Percentiles rank a stretch among this genome's conserved stretches.
phyloP scores from a whole-genome alignment of 768 basidiomycete species.

The Mycena crocata region DNA sequence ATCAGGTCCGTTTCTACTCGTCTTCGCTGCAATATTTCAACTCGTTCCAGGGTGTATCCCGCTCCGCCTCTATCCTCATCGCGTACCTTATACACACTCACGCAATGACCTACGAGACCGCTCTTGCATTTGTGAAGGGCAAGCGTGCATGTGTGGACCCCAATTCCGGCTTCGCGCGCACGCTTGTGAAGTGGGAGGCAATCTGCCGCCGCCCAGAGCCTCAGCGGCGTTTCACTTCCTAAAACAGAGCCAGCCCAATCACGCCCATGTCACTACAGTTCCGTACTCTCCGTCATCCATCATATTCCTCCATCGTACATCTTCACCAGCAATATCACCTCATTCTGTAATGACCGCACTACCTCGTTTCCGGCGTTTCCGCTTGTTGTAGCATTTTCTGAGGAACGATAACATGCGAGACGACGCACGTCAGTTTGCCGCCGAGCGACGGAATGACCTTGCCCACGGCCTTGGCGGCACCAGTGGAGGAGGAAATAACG shows the following conservation, averaged over 20 bases:
- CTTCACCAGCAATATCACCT: too few species aligned
- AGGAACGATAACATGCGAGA: neutral
- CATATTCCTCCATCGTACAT: too few species aligned
- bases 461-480: slow-evolving; percentile 98
- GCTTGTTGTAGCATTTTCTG: too few species aligned
- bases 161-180: slow-evolving; percentile 75
- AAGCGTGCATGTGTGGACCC: slow-evolving; percentile 80
- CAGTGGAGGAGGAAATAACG: slow-evolving; percentile 99
- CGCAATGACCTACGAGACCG: slow-evolving; percentile 77
- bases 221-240: too few species aligned
- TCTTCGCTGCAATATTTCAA: too few species aligned
- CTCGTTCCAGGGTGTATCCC: slow-evolving; percentile 69
- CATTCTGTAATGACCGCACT: too few species aligned
- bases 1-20: slow-evolving; percentile 67
- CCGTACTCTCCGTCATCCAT: too few species aligned
- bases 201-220: too few species aligned
- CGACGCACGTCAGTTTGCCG: slow-evolving; percentile 93
- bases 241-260: too few species aligned
- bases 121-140: slow-evolving; percentile 66
- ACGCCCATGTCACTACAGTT: too few species aligned
- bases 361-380: too few species aligned
- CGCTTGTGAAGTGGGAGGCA: slow-evolving; percentile 68
- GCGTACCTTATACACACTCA: slow-evolving; percentile 82
- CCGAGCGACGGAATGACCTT: slow-evolving; percentile 97
- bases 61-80: slow-evolving; percentile 79